These are phyloP conservation scores for Aureobasidium subglaciale DNA, from an alignment of 2,329 filamentous ascomycete genomes.

Conservation along the genomic window DNA sequence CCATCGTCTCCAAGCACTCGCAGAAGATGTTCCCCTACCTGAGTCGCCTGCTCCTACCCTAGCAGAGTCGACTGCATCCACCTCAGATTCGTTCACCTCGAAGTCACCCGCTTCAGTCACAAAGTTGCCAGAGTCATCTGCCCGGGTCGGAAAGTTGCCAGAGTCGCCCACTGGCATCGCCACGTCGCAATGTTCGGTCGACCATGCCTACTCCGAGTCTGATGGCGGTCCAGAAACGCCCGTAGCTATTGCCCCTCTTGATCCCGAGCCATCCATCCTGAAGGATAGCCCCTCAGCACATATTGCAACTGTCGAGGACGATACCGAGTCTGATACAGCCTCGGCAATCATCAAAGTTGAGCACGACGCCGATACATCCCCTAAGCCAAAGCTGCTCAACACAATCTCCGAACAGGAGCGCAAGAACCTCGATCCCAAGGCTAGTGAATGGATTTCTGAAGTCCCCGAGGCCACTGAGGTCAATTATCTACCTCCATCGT, in stretches of 20 bases:
- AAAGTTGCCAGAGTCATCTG: too few relatives aligned
- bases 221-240: background rate
- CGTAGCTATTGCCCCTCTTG: background rate
- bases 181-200: too few relatives aligned
- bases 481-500: background rate
- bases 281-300: background rate
- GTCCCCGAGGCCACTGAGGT: background rate
- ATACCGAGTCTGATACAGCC: background rate
- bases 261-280: background rate
- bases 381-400: background rate
- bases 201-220: too few relatives aligned
- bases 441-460: background rate
- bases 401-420: background rate
- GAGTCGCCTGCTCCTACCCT: background rate
- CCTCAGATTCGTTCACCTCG: too few relatives aligned
- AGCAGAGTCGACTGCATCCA: background rate
- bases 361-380: too few relatives aligned
- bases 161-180: too few relatives aligned
- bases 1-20: background rate
- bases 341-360: too few relatives aligned
- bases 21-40: background rate
- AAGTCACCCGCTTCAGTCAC: too few relatives aligned
- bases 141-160: too few relatives aligned
- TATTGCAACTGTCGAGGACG: background rate
- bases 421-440: background rate